Evolutionary conservation across 177 flowering plant genomes (phyloP), one percentile per base, ranked within the genome.

Genomic region (Vitis hybrid): DNA sequence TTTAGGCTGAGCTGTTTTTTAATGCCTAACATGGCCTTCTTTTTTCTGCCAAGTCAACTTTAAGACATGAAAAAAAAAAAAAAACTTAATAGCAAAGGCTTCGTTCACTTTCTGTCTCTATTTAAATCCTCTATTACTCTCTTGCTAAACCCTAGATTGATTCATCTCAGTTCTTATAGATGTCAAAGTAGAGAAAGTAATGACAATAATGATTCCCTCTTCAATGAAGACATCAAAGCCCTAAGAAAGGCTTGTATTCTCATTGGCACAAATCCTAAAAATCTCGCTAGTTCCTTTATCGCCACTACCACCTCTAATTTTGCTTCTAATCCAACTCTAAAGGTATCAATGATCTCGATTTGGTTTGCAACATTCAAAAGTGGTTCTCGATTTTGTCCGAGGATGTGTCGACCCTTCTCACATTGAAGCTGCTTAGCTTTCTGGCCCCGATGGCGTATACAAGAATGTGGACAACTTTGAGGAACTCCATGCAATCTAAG

Each of bases 391-490:
- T 57, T 27, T 68, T 76, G 4, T 60, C 46, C 1, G 78, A 63
- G 6, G 66, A 35, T 35, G 46, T 54, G 1, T 54, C 64, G 3
- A 60, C 65, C 46, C 72, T 84, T 2, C 62, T 80, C 4, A 32
- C 66, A 1, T 48, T 77, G 75, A 78, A 81, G 48, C 83, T 88
- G n/a, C 58, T 80, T 50, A 58, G 64, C 2, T 7, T 77, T 9
- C 50, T 76, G 2, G 80, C 79, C 1, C 82, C 88, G 1, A 65
- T 52, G 6, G 70, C 24, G 6, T 66, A 0, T 89, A 77, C 19
- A 82, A 75, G 8, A 91, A 85, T 7, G 89, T 83, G 4, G 93
- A 90, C 30, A 93, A 86, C 70, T 85, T 88, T 18, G 93, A 92
- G 57, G 86, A 87, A 2, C 82, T 92, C 2, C 90, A 87, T 4